These are phyloP conservation scores for Beauveria sp. DNA, from an alignment of 2,329 filamentous ascomycete genomes.

Conservation along the genomic window DNA sequence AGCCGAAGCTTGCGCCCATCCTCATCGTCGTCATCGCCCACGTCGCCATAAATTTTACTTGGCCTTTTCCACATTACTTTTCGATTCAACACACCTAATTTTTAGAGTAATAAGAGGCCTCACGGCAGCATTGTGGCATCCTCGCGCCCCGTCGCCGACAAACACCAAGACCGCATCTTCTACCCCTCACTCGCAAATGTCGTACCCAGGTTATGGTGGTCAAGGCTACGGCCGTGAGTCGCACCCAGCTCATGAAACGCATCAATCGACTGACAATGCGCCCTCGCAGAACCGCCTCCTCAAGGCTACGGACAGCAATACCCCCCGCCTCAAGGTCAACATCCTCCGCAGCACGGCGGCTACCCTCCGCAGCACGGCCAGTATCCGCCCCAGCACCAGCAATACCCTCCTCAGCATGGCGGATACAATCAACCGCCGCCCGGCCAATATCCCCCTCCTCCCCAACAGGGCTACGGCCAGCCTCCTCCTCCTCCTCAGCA, in stretches of 20 bases:
- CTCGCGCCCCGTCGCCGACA: not conserved
- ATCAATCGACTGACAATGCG: not conserved
- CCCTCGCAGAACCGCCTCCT: slow-evolving; percentile 22
- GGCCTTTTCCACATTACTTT: not conserved
- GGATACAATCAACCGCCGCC: slow-evolving; percentile 22
- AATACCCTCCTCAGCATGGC: slow-evolving; percentile 27
- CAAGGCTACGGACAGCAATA: slow-evolving; percentile 35
- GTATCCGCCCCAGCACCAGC: slow-evolving; percentile 26
- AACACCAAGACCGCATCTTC: not conserved
- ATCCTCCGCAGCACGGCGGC: slow-evolving; percentile 28
- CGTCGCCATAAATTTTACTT: not conserved
- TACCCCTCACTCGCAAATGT: slow-evolving; percentile 21
- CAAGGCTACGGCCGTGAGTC: slow-evolving; percentile 29
- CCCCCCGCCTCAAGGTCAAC: slow-evolving; percentile 25
- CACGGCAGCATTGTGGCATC: not conserved
- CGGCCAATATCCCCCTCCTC: slow-evolving; percentile 21
- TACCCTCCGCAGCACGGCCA: slow-evolving; percentile 19
- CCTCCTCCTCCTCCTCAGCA: slow-evolving; percentile 16
- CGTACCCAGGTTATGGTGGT: slow-evolving; percentile 27
- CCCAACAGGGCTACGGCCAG: slow-evolving; percentile 20
- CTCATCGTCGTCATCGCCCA: slow-evolving; percentile 9
- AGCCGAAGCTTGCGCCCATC: slow-evolving; percentile 3
- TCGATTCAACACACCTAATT: not conserved
- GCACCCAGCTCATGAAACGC: not conserved
- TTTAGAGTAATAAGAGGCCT: not conserved